These are phyloP conservation scores for Suillus subaureus DNA, from an alignment of 768 basidiomycete genomes.

Conservation along the genomic window DNA sequence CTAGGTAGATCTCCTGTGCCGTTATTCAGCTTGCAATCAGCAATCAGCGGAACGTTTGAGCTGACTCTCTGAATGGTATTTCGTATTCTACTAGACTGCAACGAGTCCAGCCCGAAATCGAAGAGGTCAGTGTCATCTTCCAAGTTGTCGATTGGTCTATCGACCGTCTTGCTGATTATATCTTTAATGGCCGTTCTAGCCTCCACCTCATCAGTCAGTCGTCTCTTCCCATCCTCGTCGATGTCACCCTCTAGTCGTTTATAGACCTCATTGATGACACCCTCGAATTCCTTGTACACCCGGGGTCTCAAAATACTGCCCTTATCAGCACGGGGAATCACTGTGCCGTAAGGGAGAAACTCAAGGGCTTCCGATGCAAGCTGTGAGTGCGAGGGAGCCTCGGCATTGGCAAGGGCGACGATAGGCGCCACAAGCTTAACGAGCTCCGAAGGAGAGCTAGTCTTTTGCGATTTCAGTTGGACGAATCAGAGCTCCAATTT, in stretches of 20 bases:
- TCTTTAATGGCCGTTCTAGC: slow-evolving; percentile 17
- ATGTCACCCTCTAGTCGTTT: slow-evolving; percentile 45
- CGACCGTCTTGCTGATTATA: slow-evolving; percentile 24
- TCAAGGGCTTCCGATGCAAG: slow-evolving; percentile 52
- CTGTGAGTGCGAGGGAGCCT: slow-evolving; percentile 55
- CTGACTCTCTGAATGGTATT: slow-evolving; percentile 47
- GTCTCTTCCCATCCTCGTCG: slow-evolving; percentile 23
- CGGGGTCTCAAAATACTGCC: slow-evolving; percentile 50
- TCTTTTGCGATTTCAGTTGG: slow-evolving; percentile 42
- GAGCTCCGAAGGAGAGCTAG: slow-evolving; percentile 29
- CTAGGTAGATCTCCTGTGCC: slow-evolving; percentile 35
- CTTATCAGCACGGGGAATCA: slow-evolving; percentile 55
- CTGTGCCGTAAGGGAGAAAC: slow-evolving; percentile 47
- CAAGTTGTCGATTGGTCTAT: slow-evolving; percentile 18
- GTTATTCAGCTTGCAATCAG: slow-evolving; percentile 25
- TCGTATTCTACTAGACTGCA: slow-evolving; percentile 53
- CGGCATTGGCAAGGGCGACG: slow-evolving; percentile 50
- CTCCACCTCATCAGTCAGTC: slow-evolving; percentile 12
- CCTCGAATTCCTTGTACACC: slow-evolving; percentile 53
- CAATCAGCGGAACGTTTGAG: slow-evolving; percentile 26
- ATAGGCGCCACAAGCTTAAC: slow-evolving; percentile 41
- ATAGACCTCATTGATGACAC: slow-evolving; percentile 43
- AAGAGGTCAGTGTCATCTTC: slow-evolving; percentile 43
- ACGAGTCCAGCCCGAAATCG: slow-evolving; percentile 54
- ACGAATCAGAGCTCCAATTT: slow-evolving; percentile 53